Evolutionary conservation across 345 rosid species (phyloP).

Genomic region (Bruguiera gymnorhiza): DNA sequence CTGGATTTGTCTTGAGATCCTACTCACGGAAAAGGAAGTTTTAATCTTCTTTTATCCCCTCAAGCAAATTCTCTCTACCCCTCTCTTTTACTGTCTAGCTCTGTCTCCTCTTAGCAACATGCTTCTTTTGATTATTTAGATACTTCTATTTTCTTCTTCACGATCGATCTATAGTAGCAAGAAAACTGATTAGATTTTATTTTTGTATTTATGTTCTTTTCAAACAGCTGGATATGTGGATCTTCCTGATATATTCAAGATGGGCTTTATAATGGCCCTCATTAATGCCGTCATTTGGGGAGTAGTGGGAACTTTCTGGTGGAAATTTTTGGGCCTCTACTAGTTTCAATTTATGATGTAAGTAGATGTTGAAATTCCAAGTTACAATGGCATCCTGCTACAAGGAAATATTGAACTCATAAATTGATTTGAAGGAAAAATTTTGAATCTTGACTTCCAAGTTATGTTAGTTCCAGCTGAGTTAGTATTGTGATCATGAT

Average conservation of each 20-base stretch:
- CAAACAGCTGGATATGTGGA: constrained; percentile 84
- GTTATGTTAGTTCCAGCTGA: neutral
- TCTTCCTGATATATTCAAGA: constrained; percentile 78
- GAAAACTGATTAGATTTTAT: constrained; percentile 13
- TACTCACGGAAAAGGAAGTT: no score
- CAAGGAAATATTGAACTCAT: constrained; percentile 1
- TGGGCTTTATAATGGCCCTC: constrained; percentile 77
- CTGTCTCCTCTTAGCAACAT: neutral
- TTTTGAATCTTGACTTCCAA: constrained; percentile 5
- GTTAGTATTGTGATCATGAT: neutral
- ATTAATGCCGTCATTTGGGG: constrained; percentile 78
- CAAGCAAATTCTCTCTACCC: no score
- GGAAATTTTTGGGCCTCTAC: constrained; percentile 96
- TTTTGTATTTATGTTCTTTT: neutral
- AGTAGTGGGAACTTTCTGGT: constrained; percentile 84
- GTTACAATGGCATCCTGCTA: neutral
- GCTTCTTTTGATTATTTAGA: neutral
- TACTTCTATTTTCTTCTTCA: neutral
- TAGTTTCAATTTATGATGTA: constrained; percentile 30
- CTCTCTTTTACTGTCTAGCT: neutral
- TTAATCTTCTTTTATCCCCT: no score
- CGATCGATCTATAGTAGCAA: neutral
- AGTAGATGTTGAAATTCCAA: constrained; percentile 14
- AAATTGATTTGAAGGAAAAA: neutral
- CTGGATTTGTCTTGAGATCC: neutral